Conservation (phyloP, 2,329 filamentous ascomycete species). For the Dactylellina sp. region DNA sequence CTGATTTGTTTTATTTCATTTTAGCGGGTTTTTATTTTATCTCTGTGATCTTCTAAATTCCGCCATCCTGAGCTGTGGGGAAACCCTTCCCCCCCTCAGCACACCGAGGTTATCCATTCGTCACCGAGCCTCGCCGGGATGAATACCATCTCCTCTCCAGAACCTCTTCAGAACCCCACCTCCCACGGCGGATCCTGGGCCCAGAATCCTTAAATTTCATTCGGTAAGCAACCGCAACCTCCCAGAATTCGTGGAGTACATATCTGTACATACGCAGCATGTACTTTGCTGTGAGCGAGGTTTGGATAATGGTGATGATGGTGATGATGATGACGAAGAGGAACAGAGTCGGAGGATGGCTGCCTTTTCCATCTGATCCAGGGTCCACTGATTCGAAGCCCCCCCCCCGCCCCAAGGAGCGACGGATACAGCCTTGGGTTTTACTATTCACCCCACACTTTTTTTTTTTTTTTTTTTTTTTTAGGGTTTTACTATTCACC, state of each 20-base stretch:
- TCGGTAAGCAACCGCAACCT: slow-evolving; percentile 22
- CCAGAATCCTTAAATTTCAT: slow-evolving; percentile 14
- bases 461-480: slow-evolving; percentile 19
- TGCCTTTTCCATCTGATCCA: not conserved
- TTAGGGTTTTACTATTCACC: slow-evolving; percentile 15
- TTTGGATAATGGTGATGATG: not conserved
- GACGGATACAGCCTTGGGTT: not conserved
- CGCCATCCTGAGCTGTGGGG: slow-evolving; percentile 34
- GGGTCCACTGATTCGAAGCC: not conserved
- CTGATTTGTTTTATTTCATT: no score
- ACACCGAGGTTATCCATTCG: slow-evolving; percentile 34
- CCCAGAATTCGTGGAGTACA: not conserved
- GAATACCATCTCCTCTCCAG: slow-evolving; percentile 9
- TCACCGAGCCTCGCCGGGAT: not conserved
- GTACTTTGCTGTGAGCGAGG: no score
- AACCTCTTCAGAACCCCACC: slow-evolving; percentile 41
- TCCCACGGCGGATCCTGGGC: slow-evolving; percentile 29
- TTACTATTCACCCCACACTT: slow-evolving; percentile 40
- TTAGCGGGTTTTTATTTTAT: no score
- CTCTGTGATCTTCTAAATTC: slow-evolving; percentile 24
- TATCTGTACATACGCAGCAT: not conserved
- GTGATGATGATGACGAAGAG: not conserved
- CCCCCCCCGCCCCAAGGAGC: not conserved
- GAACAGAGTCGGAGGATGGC: not conserved
- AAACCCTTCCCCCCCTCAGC: slow-evolving; percentile 16